A percentile compares a stretch with the other conserved stretches of the same genome.
Evolutionary conservation across 208 protist genomes (phyloP).

Genomic region (Leishmania turanica): DNA sequence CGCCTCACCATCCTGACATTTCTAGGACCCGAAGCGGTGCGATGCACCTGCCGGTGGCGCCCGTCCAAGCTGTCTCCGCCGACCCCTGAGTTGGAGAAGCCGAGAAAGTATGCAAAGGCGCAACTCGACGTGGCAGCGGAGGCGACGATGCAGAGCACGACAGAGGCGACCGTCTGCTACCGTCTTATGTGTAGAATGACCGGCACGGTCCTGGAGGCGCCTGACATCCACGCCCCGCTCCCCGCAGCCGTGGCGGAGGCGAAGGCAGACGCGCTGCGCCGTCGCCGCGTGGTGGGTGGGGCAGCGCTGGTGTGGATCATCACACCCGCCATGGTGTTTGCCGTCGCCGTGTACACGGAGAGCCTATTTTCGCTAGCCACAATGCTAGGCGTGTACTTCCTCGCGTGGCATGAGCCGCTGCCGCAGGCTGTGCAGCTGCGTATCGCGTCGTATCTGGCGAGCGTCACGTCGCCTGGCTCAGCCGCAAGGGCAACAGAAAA

Average conservation of each 20-base stretch:
- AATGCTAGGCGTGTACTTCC: slow-evolving; percentile 61
- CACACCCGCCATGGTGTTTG: slow-evolving; percentile 72
- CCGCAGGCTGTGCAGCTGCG: slow-evolving; percentile 23
- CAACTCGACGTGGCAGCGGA: background rate
- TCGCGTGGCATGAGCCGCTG: slow-evolving; percentile 37
- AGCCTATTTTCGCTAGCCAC: slow-evolving; percentile 63
- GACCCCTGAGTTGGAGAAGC: background rate
- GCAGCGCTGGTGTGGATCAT: slow-evolving; percentile 59
- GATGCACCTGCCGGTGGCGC: slow-evolving; percentile 14
- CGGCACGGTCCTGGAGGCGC: slow-evolving; percentile 19
- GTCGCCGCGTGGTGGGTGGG: slow-evolving; percentile 51
- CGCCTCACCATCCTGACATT: slow-evolving; percentile 58
- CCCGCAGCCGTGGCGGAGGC: slow-evolving; percentile 9
- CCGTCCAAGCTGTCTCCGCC: background rate
- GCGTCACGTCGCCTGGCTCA: background rate
- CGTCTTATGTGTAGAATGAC: slow-evolving; percentile 22
- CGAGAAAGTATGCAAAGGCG: background rate
- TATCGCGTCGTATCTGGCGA: background rate
- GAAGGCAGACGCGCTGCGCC: slow-evolving; percentile 5
- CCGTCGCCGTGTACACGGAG: slow-evolving; percentile 80
- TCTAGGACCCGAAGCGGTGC: slow-evolving; percentile 36
- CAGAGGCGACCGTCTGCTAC: slow-evolving; percentile 21
- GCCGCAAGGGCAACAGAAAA: background rate
- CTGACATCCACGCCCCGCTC: slow-evolving; percentile 5
- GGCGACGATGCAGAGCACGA: background rate